These are phyloP conservation scores for Buxus sempervirens DNA, from an alignment of 164 flowering plant genomes.

Conservation along the genomic window DNA sequence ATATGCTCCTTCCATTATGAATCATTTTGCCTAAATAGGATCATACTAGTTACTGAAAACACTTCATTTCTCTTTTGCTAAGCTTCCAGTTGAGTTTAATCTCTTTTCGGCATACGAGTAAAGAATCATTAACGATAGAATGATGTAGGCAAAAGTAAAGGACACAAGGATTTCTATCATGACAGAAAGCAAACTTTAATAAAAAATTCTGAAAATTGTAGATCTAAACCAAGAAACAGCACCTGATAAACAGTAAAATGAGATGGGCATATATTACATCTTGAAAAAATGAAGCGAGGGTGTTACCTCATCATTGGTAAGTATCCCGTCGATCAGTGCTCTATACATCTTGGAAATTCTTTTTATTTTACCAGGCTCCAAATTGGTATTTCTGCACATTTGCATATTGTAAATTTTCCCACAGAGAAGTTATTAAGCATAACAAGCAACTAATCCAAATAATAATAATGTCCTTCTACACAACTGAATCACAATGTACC, in stretches of 20 bases:
- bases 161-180: not conserved
- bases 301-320: conserved; percentile 66
- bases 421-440: not conserved
- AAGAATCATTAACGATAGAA: not conserved
- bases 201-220: too few species aligned
- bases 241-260: not conserved
- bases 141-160: too few species aligned
- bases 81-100: not conserved
- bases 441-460: not conserved
- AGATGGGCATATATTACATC: not conserved
- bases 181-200: not conserved
- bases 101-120: not conserved
- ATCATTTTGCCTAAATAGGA: not conserved
- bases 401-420: conserved; percentile 8
- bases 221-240: not conserved
- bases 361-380: conserved; percentile 26
- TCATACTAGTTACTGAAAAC: not conserved
- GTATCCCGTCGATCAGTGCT: conserved; percentile 66
- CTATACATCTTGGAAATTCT: conserved; percentile 75
- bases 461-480: too few species aligned
- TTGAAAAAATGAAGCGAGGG: not conserved
- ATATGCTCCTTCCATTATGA: not conserved
- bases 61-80: not conserved
- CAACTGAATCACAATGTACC: too few species aligned
- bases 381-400: conserved; percentile 29